Percentiles rank a stretch among this genome's conserved stretches.
These are phyloP conservation scores for Paspalum notatum DNA, from an alignment of 176 grass and related monocot genomes.

Conservation along the genomic window DNA sequence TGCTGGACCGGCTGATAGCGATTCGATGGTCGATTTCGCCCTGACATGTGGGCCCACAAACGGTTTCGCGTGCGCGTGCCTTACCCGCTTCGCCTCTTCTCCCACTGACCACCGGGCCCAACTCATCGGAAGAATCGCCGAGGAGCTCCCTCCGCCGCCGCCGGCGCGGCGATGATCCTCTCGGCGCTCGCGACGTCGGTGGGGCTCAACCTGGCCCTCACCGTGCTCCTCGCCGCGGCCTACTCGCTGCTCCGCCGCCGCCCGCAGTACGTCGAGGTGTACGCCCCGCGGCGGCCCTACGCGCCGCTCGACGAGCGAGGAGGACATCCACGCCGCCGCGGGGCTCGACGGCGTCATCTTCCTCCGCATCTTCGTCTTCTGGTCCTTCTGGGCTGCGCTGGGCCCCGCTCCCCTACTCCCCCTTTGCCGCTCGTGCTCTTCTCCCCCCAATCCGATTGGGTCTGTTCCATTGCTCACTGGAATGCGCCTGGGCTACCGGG, in stretches of 20 bases:
- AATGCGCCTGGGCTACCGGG: background rate
- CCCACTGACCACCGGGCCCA: conserved; percentile 31
- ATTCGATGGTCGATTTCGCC: too few species aligned
- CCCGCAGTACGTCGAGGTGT: conserved; percentile 53
- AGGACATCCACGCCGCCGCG: conserved; percentile 61
- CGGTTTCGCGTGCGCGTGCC: too few species aligned
- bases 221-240: conserved; percentile 61
- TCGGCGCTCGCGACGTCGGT: conserved; percentile 90
- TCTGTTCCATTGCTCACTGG: conserved; percentile 4
- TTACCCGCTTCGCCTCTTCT: too few species aligned
- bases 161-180: conserved; percentile 75
- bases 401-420: background rate
- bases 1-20: too few species aligned
- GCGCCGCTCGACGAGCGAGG: conserved; percentile 70
- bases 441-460: background rate
- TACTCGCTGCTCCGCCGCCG: conserved; percentile 81
- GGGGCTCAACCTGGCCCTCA: conserved; percentile 82
- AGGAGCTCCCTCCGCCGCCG: background rate
- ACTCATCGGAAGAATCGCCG: conserved; percentile 8
- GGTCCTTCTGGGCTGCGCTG: conserved; percentile 77
- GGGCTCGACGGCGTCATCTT: conserved; percentile 92
- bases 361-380: conserved; percentile 86
- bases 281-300: conserved; percentile 68
- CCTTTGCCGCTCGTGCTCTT: background rate
- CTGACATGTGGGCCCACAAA: too few species aligned